A percentile compares a stretch with the other conserved stretches of the same genome.
Conservation (phyloP, 345 rosid species). For the Ceriops decandra region DNA sequence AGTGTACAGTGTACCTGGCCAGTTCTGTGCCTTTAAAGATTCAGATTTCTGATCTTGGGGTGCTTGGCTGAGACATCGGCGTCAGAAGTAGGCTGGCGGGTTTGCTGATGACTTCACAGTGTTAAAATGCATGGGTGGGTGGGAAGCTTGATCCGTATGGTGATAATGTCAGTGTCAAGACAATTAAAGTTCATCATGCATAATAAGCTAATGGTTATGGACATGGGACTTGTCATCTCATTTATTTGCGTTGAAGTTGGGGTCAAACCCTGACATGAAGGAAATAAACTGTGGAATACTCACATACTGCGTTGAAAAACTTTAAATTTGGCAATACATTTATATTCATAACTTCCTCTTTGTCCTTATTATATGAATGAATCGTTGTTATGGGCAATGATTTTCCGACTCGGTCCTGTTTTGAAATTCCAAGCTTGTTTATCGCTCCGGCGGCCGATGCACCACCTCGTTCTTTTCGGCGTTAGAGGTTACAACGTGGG, state of each 20-base stretch:
- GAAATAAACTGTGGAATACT: slow-evolving; percentile 18
- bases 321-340: not conserved
- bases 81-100: slow-evolving; percentile 19
- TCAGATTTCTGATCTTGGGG: slow-evolving; percentile 11
- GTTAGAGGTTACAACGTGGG: too few relatives aligned
- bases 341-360: not conserved
- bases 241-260: slow-evolving; percentile 11
- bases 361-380: too few relatives aligned
- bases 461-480: too few relatives aligned
- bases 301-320: not conserved
- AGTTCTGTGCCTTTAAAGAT: slow-evolving; percentile 16
- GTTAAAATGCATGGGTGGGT: slow-evolving; percentile 14
- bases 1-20: slow-evolving; percentile 5
- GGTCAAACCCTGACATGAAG: not conserved
- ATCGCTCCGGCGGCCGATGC: too few relatives aligned
- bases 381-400: too few relatives aligned
- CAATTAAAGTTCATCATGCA: not conserved
- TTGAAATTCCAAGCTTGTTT: too few relatives aligned
- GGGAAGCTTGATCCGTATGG: slow-evolving; percentile 11
- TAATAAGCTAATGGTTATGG: not conserved
- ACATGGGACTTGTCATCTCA: slow-evolving; percentile 1
- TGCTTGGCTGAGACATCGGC: slow-evolving; percentile 13
- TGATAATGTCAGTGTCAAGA: not conserved
- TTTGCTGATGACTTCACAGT: not conserved
- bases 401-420: too few relatives aligned